Evolutionary conservation across 2,329 filamentous ascomycete species (phyloP), one percentile per base, ranked within the genome.

Genomic region (Pyrenochaeta sp.): DNA sequence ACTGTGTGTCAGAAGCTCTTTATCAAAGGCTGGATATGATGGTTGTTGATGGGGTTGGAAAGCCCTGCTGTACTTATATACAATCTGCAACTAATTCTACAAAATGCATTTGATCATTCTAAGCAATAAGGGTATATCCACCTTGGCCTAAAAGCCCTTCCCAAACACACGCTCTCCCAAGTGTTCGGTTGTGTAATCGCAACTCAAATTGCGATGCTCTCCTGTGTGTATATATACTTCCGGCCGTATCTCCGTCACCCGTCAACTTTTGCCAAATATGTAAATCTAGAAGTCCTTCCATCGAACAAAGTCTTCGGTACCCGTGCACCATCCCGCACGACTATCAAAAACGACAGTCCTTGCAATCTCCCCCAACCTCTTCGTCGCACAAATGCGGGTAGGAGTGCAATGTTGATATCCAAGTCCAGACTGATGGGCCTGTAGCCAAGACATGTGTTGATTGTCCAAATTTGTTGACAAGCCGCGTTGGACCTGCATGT

Each of bases 321-420:
- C 23, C 23, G 23, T 27, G 23, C 23, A 27, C 23, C 23, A 9
- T 27, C 23, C 23, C 23, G 9, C 9, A 5, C 4, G 23, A 9
- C 12, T 17, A 36, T 9, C n/a, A 14, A 40, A 20, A 40, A 15
- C 10, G 17, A 27, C 31, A 11, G 37, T 44, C 39, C 31, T 20
- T 48, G 43, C 40, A 48, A 51, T 51, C 41, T 55, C 37, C 37
- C 31, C 12, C 36, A 18, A 40, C 12, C 12, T 37, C 35, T 31
- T 11, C 33, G 35, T 18, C 23, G 21, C 27, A 41, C 39, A 43
- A 37, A 44, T 23, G 37, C 21, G 21, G 21, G 39, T 21, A 30
- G 14, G 7, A 17, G 9, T 4, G 23, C 23, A 27, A 27, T 27
- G 23, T 27, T 27, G 4, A 27, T n/a, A 27, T 9, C 23, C 4